Evolutionary conservation across 1,284 basidiomycete genomes (phyloP).

Genomic region (Cystobasidium slooffiae): DNA sequence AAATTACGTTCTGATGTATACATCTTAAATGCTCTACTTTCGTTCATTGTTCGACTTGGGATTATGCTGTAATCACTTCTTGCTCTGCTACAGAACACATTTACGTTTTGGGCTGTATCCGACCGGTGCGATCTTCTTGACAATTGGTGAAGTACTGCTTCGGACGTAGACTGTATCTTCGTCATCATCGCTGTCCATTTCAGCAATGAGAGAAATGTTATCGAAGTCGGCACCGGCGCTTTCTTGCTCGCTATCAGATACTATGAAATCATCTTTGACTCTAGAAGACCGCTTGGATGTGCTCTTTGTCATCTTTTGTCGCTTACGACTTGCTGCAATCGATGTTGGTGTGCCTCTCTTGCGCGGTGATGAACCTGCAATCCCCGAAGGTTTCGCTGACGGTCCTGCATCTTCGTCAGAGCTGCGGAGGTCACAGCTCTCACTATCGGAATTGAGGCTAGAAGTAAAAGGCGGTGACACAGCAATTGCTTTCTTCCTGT

Average conservation of each 20-base stretch:
- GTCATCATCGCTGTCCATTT: slow-evolving; percentile 20
- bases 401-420: background rate
- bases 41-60: no score
- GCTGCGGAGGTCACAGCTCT: background rate
- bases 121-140: background rate
- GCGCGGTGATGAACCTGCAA: background rate
- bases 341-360: background rate
- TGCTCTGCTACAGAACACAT: no score
- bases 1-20: no score
- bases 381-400: no score
- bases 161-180: slow-evolving; percentile 21
- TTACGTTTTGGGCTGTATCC: no score
- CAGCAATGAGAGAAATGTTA: slow-evolving; percentile 1
- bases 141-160: background rate
- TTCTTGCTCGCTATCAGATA: slow-evolving; percentile 15
- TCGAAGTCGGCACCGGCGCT: background rate
- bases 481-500: background rate
- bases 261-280: background rate
- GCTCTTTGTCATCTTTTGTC: background rate
- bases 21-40: no score
- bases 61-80: no score
- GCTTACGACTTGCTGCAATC: background rate
- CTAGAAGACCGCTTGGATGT: background rate
- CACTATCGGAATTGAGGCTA: background rate
- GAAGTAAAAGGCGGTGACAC: no score